Percentiles rank a stretch among this genome's conserved stretches.
Conservation (phyloP, 768 basidiomycete genomes). For the Lactarius sanguifluus region DNA sequence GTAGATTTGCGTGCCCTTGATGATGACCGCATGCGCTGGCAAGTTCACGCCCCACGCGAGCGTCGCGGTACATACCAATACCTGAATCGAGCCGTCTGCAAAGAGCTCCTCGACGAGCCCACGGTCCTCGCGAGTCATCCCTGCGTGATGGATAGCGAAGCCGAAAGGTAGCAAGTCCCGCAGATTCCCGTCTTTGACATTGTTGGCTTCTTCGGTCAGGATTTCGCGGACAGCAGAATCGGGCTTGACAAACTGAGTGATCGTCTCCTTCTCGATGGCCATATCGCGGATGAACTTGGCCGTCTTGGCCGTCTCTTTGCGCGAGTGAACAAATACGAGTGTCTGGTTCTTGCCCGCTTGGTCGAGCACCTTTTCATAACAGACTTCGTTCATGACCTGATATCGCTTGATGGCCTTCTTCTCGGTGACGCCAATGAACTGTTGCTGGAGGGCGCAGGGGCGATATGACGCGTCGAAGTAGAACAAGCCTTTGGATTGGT, state of each 20-base stretch:
- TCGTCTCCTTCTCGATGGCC: slow-evolving; percentile 95
- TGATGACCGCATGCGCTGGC: slow-evolving; percentile 96
- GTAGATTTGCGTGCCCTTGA: slow-evolving; percentile 99
- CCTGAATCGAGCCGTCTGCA: slow-evolving; percentile 87
- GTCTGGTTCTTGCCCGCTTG: slow-evolving; percentile 89
- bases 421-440: slow-evolving; percentile 97
- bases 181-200: slow-evolving; percentile 79
- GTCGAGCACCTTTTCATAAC: slow-evolving; percentile 97
- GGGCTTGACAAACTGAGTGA: slow-evolving; percentile 93
- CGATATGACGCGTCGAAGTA: slow-evolving; percentile 95
- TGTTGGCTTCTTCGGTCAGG: slow-evolving; percentile 76
- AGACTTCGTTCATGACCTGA: slow-evolving; percentile 97
- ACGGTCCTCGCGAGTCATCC: slow-evolving; percentile 91
- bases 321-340: slow-evolving; percentile 95
- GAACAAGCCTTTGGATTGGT: slow-evolving; percentile 88
- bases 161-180: slow-evolving; percentile 93
- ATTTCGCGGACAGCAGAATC: slow-evolving; percentile 92
- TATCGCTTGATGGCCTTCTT: slow-evolving; percentile 99
- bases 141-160: slow-evolving; percentile 97
- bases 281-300: slow-evolving; percentile 91
- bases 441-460: slow-evolving; percentile 93
- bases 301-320: slow-evolving; percentile 98
- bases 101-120: slow-evolving; percentile 93
- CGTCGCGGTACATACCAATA: slow-evolving; percentile 95
- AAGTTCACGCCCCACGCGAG: slow-evolving; percentile 99